These are phyloP conservation scores for Auriscalpium orientale DNA, from an alignment of 768 basidiomycete genomes.

Conservation along the genomic window DNA sequence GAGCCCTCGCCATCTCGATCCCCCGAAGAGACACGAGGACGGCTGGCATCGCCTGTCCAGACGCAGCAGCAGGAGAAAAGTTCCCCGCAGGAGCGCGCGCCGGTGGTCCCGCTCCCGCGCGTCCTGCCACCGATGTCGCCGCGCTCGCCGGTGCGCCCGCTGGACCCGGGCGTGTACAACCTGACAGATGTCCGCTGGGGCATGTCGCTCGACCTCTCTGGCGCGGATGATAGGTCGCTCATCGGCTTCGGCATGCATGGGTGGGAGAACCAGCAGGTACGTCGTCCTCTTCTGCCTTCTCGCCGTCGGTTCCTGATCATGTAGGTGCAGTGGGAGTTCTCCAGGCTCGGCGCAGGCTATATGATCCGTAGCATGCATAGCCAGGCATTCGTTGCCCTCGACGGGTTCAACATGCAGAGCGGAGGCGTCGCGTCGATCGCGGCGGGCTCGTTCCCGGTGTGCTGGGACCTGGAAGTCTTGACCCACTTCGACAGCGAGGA, in stretches of 20 bases:
- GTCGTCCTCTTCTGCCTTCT: background rate
- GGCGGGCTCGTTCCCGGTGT: conserved; percentile 11
- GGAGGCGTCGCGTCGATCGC: background rate
- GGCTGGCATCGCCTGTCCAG: background rate
- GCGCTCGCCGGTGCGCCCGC: background rate
- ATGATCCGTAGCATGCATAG: background rate
- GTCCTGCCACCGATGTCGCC: background rate
- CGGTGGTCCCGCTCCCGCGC: background rate
- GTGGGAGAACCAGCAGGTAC: conserved; percentile 16
- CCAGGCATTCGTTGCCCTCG: background rate
- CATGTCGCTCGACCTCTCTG: conserved; percentile 12
- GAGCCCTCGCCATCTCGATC: background rate
- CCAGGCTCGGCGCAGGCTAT: background rate
- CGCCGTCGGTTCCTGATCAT: background rate
- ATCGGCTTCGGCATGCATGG: conserved; percentile 13
- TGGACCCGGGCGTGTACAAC: conserved; percentile 12
- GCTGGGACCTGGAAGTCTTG: conserved; percentile 16
- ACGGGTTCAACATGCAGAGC: background rate
- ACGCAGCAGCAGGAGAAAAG: too few relatives aligned
- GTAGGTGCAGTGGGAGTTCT: background rate
- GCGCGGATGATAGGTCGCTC: conserved; percentile 8
- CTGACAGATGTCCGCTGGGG: conserved; percentile 14
- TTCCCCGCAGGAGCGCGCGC: background rate
- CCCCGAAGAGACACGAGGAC: background rate
- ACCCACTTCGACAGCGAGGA: conserved; percentile 5